Evolutionary conservation across 208 protist species (phyloP).

Genomic region (Endotrypanum monterogeii): DNA sequence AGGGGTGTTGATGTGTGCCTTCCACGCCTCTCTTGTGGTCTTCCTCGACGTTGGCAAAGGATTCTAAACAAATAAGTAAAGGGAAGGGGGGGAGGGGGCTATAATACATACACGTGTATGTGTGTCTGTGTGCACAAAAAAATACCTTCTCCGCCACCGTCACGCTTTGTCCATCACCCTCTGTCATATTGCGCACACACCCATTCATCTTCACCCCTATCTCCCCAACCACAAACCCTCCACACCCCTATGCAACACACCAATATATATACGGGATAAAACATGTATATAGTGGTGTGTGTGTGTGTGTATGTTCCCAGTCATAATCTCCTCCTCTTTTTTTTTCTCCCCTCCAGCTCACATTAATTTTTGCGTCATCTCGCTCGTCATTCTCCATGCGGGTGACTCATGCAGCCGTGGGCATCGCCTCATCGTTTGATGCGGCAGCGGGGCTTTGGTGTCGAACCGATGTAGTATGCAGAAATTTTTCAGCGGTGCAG

Average conservation of each 20-base stretch:
- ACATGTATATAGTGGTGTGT: neutral
- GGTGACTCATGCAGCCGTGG: neutral
- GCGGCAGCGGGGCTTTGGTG: neutral
- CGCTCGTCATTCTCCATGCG: neutral
- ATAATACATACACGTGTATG: neutral
- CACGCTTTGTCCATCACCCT: neutral
- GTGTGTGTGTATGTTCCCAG: neutral
- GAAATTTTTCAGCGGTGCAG: neutral
- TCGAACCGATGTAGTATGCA: neutral
- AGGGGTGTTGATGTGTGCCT: too few relatives aligned
- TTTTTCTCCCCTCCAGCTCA: neutral
- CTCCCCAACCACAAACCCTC: neutral
- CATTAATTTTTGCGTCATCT: neutral
- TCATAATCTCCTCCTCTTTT: neutral
- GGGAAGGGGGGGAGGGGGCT: too few relatives aligned
- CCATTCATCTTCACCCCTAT: neutral
- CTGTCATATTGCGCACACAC: neutral
- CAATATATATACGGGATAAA: too few relatives aligned
- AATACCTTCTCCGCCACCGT: too few relatives aligned
- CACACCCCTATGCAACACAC: neutral
- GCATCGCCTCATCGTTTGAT: neutral
- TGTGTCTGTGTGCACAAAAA: neutral
- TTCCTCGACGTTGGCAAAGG: too few relatives aligned
- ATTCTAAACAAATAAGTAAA: too few relatives aligned
- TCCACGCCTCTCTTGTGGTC: too few relatives aligned